These are phyloP conservation scores for Lasiodiplodia sp. DNA, from an alignment of 2,329 filamentous ascomycete species.

Conservation along the genomic window DNA sequence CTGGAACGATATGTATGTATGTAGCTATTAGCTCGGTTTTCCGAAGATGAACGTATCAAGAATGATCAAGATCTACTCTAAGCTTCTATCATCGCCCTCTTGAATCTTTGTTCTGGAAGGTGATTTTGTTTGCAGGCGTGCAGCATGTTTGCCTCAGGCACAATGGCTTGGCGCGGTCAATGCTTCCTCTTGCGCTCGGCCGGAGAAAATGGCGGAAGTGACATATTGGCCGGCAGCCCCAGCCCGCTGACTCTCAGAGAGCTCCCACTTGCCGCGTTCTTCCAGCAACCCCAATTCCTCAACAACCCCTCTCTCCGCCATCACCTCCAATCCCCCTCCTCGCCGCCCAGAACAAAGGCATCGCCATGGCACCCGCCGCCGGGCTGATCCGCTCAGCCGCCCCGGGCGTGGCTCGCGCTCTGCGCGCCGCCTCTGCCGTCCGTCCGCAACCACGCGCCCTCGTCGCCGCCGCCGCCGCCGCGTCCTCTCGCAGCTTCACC, in stretches of 20 bases:
- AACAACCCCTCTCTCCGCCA: not conserved
- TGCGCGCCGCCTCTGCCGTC: slow-evolving; percentile 3
- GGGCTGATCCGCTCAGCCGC: slow-evolving; percentile 27
- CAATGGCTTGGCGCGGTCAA: not conserved
- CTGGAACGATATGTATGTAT: slow-evolving; percentile 17
- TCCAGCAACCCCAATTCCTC: not conserved
- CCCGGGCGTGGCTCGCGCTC: slow-evolving; percentile 18
- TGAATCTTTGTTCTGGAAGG: not conserved
- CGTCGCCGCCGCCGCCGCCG: not conserved
- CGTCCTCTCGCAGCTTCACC: not conserved
- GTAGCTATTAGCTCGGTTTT: slow-evolving; percentile 21
- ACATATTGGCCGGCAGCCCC: slow-evolving; percentile 6
- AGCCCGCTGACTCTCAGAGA: not conserved
- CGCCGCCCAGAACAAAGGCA: not conserved
- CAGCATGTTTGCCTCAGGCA: not conserved
- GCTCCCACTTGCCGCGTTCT: not conserved
- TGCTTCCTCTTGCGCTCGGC: not conserved
- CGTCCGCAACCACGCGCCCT: slow-evolving; percentile 7
- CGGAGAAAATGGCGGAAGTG: slow-evolving; percentile 29
- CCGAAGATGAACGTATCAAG: not conserved
- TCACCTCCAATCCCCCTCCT: not conserved
- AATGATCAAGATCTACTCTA: not conserved
- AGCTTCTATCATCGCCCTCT: not conserved
- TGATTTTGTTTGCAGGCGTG: not conserved
- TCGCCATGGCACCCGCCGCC: slow-evolving; percentile 29